Conservation (phyloP, 352 stramenopile genomes). For the Phytophthora melonis region DNA sequence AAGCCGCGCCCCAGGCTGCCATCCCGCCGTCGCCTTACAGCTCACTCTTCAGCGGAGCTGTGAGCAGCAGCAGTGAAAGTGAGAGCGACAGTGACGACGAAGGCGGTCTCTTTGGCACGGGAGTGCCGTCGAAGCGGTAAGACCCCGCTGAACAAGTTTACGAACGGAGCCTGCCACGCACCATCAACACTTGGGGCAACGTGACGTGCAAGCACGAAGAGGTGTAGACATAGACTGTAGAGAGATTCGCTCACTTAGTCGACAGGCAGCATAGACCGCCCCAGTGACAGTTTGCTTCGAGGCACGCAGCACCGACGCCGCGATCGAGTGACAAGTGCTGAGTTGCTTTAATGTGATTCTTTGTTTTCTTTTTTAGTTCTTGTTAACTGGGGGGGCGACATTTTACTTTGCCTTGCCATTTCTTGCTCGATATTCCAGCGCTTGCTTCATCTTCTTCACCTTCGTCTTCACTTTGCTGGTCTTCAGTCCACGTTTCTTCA, state of each 20-base stretch:
- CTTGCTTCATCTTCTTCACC: constrained; percentile 23
- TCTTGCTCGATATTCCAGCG: constrained; percentile 30
- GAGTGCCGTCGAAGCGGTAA: constrained; percentile 76
- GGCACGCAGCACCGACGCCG: not conserved
- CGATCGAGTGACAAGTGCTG: constrained; percentile 21
- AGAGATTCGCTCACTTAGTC: constrained; percentile 26
- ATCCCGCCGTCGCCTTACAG: constrained; percentile 49
- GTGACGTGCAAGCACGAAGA: constrained; percentile 24
- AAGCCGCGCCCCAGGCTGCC: constrained; percentile 33
- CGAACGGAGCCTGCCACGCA: constrained; percentile 15
- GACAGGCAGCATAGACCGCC: constrained; percentile 32
- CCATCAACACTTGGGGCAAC: constrained; percentile 21
- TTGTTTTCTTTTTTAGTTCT: constrained; percentile 25
- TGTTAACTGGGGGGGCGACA: constrained; percentile 19
- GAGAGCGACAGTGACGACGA: constrained; percentile 83
- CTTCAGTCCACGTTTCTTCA: constrained; percentile 14
- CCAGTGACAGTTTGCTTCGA: constrained; percentile 23
- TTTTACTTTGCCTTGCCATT: constrained; percentile 32
- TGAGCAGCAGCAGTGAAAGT: constrained; percentile 63
- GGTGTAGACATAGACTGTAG: constrained; percentile 27
- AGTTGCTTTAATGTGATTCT: constrained; percentile 31
- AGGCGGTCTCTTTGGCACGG: constrained; percentile 81
- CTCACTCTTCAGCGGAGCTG: constrained; percentile 72
- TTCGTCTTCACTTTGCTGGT: constrained; percentile 14
- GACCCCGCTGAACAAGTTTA: constrained; percentile 14